Conservation (phyloP, 148 eudicot genomes). For the Beta vulgaris region DNA sequence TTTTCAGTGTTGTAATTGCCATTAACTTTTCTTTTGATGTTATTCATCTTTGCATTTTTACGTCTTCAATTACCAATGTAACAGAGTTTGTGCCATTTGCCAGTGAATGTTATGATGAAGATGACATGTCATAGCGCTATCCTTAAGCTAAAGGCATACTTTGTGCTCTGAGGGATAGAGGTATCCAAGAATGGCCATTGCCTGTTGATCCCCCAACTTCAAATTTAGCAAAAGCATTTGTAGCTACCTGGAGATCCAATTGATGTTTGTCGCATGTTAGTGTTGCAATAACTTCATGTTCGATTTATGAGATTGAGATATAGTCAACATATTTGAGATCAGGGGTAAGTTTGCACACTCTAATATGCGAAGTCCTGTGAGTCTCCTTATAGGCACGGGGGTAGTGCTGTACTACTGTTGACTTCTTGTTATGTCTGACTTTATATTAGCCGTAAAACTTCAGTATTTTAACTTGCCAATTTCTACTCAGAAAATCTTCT, state of each 20-base stretch:
- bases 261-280: slow-evolving; percentile 11
- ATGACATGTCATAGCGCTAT: slow-evolving; percentile 14
- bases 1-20: background rate
- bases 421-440: too few relatives aligned
- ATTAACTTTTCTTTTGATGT: background rate
- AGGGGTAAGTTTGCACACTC: background rate
- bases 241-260: slow-evolving; percentile 5
- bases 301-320: too few relatives aligned
- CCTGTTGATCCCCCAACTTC: slow-evolving; percentile 20
- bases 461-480: background rate
- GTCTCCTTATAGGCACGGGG: background rate
- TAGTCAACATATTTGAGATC: too few relatives aligned
- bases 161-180: slow-evolving; percentile 22
- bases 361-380: too few relatives aligned
- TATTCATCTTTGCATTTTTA: background rate
- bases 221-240: slow-evolving; percentile 20
- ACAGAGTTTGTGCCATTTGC: background rate
- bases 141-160: slow-evolving; percentile 24
- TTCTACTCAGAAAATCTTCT: slow-evolving; percentile 12
- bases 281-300: background rate
- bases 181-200: slow-evolving; percentile 22
- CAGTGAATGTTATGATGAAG: slow-evolving; percentile 27
- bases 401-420: too few relatives aligned
- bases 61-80: background rate
- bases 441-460: background rate